phyloP scores from a whole-genome alignment of 2,329 filamentous ascomycete genomes.

The Xylariomycetidae sp. region DNA sequence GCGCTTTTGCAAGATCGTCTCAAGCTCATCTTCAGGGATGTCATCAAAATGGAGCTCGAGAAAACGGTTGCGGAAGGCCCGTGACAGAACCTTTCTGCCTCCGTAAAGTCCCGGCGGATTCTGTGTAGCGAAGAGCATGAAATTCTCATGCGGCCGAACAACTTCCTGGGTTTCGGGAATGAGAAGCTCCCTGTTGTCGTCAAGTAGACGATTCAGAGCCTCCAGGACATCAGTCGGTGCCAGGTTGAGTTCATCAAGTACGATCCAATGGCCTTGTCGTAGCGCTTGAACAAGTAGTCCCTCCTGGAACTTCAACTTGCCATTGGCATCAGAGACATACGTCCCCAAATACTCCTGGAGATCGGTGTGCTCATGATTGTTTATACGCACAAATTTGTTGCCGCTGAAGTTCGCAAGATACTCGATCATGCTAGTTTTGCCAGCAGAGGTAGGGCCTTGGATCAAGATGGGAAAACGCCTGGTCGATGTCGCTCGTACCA shows the following conservation, averaged over 20 bases:
- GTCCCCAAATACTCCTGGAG: conserved; percentile 96
- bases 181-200: conserved; percentile 92
- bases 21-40: conserved; percentile 89
- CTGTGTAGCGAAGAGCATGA: conserved; percentile 97
- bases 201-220: conserved; percentile 87
- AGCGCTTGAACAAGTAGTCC: conserved; percentile 89
- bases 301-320: conserved; percentile 85
- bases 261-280: conserved; percentile 92
- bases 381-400: conserved; percentile 96
- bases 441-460: conserved; percentile 92
- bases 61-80: conserved; percentile 95
- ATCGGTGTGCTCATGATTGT: conserved; percentile 99
- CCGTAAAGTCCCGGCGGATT: conserved; percentile 95
- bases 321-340: conserved; percentile 80
- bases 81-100: conserved; percentile 84
- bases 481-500: conserved; percentile 90
- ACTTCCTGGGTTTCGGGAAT: conserved; percentile 96
- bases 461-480: conserved; percentile 88
- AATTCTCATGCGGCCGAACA: conserved; percentile 85
- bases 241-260: conserved; percentile 93
- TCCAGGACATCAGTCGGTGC: conserved; percentile 96
- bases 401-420: conserved; percentile 95
- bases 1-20: conserved; percentile 82
- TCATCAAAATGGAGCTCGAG: conserved; percentile 97
- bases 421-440: conserved; percentile 99